A percentile compares a stretch with the other conserved stretches of the same genome.
Evolutionary conservation across 129 eudicot species (phyloP).

Genomic region (Arctium minus): DNA sequence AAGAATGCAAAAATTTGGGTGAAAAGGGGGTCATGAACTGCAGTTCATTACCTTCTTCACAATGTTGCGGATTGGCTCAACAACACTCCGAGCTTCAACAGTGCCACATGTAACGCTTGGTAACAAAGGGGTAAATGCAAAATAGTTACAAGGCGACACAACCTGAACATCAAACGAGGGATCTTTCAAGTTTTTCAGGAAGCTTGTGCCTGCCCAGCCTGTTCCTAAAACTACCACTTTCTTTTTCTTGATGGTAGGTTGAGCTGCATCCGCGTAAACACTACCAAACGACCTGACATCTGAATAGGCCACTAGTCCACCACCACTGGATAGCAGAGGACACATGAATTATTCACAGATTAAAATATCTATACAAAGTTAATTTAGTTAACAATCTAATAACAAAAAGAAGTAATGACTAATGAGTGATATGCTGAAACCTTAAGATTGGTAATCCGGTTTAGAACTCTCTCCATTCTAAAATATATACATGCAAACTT

Average conservation of each 20-base stretch:
- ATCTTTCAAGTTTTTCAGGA: conserved; percentile 67
- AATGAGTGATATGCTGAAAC: neutral
- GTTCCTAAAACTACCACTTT: conserved; percentile 81
- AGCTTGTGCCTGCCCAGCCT: conserved; percentile 92
- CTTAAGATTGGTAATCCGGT: neutral
- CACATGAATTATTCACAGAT: neutral
- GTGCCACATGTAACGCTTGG: conserved; percentile 92
- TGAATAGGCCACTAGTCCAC: conserved; percentile 49
- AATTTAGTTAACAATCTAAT: neutral
- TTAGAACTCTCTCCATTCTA: no score
- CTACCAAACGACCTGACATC: conserved; percentile 26
- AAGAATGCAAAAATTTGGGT: neutral
- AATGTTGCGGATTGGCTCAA: conserved; percentile 84
- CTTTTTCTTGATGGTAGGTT: conserved; percentile 42
- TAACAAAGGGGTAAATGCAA: conserved; percentile 79
- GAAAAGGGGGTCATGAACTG: neutral
- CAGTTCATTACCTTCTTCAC: conserved; percentile 44
- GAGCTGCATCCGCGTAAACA: conserved; percentile 39
- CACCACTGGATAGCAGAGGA: conserved; percentile 46
- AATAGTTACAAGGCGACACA: conserved; percentile 81
- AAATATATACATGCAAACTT: no score
- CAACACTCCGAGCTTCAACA: conserved; percentile 95
- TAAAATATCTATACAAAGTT: neutral
- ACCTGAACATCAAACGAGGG: conserved; percentile 60
- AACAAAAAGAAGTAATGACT: neutral